Conservation (phyloP, 2,329 filamentous ascomycete species). For the Sclerotinia glacialis region DNA sequence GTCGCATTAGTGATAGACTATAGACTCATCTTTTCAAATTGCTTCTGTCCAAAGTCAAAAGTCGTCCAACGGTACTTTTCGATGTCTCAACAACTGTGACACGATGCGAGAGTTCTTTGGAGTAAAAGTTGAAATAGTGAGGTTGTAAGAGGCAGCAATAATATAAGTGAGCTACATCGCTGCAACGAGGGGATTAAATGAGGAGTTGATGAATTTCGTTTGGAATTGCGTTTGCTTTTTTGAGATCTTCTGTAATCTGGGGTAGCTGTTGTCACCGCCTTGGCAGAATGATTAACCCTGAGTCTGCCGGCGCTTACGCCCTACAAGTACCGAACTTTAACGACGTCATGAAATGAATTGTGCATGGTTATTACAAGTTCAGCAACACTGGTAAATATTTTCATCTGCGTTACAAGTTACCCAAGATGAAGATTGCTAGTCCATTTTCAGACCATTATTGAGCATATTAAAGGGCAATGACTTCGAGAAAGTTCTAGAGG, state of each 20-base stretch:
- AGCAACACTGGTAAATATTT: not conserved
- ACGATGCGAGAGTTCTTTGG: not conserved
- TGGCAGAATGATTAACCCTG: not conserved
- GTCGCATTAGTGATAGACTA: not conserved
- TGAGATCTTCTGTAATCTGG: not conserved
- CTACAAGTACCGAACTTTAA: not conserved
- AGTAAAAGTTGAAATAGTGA: too few species aligned
- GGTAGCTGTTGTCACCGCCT: not conserved
- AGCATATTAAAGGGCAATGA: not conserved
- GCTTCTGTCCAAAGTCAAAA: not conserved
- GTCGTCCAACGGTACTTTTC: not conserved
- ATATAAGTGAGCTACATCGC: not conserved
- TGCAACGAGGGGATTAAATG: too few species aligned
- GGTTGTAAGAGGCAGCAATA: not conserved
- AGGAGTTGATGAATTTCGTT: not conserved
- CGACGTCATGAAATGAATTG: not conserved
- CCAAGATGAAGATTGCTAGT: not conserved
- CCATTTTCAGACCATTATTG: not conserved
- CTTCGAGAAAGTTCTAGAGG: not conserved
- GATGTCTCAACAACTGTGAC: not conserved
- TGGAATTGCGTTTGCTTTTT: not conserved
- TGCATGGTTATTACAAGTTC: not conserved
- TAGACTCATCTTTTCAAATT: rapidly evolving
- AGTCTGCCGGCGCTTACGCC: not conserved
- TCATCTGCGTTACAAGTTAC: not conserved